Evolutionary conservation across 2,329 filamentous ascomycete species (phyloP).

Genomic region (Cyclaneusma minus): DNA sequence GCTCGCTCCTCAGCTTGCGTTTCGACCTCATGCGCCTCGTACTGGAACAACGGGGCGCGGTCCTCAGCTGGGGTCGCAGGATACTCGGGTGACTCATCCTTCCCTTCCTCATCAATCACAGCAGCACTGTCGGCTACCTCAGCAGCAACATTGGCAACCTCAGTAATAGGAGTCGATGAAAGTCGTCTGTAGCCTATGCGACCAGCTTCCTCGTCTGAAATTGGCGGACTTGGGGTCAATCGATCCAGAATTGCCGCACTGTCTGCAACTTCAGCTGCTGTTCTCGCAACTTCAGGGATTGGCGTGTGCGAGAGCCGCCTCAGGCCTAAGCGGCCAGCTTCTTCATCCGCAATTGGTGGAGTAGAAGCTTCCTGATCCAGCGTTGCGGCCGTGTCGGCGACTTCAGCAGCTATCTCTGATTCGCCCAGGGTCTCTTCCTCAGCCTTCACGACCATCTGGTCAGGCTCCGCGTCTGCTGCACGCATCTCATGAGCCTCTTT

Average conservation of each 20-base stretch:
- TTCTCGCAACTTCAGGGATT: conserved; percentile 9
- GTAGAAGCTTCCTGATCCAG: conserved; percentile 3
- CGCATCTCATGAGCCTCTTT: conserved; percentile 18
- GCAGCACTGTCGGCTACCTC: conserved; percentile 28
- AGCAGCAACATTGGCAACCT: conserved; percentile 26
- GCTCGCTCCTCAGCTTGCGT: conserved; percentile 15
- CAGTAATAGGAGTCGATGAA: conserved; percentile 23
- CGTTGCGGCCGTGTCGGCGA: conserved; percentile 3
- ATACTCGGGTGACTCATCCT: conserved; percentile 3
- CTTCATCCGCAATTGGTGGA: too few species aligned
- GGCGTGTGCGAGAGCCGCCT: too few species aligned
- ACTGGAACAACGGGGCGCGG: too few species aligned
- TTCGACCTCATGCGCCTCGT: conserved; percentile 3
- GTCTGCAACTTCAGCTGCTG: conserved; percentile 15
- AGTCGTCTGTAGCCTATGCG: conserved; percentile 19
- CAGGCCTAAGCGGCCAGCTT: too few species aligned
- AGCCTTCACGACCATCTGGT: conserved; percentile 15
- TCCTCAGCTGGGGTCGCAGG: too few species aligned
- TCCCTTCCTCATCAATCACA: conserved; percentile 18
- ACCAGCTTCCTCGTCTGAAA: conserved; percentile 19
- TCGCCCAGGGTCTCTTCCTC: conserved; percentile 6
- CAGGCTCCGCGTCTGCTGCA: conserved; percentile 19
- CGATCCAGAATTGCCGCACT: conserved; percentile 13
- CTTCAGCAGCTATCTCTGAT: neutral
- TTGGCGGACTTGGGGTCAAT: conserved; percentile 17